phyloP scores from a whole-genome alignment of 2,329 filamentous ascomycete genomes.

The Colletotrichum spaethianum region DNA sequence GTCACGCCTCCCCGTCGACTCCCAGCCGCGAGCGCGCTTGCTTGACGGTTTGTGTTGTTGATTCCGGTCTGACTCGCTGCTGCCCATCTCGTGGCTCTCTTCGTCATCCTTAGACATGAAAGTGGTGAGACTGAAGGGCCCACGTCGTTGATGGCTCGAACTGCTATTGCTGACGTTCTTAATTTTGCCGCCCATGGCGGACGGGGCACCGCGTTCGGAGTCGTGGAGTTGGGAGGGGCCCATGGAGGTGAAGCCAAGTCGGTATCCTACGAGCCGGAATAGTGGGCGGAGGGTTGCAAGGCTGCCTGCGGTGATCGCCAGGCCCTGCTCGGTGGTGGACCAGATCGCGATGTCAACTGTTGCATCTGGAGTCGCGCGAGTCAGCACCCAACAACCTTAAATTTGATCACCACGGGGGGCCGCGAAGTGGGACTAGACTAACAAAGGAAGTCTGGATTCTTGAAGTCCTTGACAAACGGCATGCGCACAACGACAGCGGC shows the following conservation, averaged over 20 bases:
- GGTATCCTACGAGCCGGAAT: conserved; percentile 51
- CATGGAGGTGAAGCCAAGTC: conserved; percentile 48
- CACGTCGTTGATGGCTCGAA: conserved; percentile 22
- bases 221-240: conserved; percentile 27
- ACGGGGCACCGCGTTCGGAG: conserved; percentile 24
- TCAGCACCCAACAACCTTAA: conserved; percentile 22
- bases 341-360: conserved; percentile 64
- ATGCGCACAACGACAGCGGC: conserved; percentile 60
- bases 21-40: conserved; percentile 36
- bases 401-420: neutral
- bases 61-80: conserved; percentile 17
- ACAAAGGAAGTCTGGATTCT: conserved; percentile 61
- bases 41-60: conserved; percentile 13
- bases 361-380: conserved; percentile 47
- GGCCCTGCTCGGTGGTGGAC: conserved; percentile 63
- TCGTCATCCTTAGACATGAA: conserved; percentile 46
- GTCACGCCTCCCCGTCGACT: conserved; percentile 32
- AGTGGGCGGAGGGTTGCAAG: conserved; percentile 64
- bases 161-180: conserved; percentile 29
- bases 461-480: conserved; percentile 55
- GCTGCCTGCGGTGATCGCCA: conserved; percentile 63
- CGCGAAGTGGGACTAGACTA: conserved; percentile 38
- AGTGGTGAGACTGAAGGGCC: conserved; percentile 49
- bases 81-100: conserved; percentile 26
- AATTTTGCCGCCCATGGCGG: conserved; percentile 29